Conservation (phyloP, 208 protist species). For the Balamuthia mandrillaris region DNA sequence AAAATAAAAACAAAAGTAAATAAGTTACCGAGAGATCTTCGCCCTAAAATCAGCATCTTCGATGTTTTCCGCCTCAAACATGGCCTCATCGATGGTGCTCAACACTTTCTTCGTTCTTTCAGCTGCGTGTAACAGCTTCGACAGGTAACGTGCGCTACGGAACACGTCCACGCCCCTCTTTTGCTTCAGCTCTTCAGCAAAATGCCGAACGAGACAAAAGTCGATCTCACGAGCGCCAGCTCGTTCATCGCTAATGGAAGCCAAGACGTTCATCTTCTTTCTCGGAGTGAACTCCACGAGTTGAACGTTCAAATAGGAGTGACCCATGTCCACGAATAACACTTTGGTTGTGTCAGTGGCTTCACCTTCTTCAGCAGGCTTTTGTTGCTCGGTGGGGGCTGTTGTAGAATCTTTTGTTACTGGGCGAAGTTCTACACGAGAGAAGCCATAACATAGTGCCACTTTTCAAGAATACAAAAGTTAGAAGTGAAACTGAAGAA, state of each 20-base stretch:
- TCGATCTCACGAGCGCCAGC: constrained; percentile 15
- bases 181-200: not conserved
- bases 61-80: constrained; percentile 22
- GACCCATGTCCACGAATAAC: constrained; percentile 22
- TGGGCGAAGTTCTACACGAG: not conserved
- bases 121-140: not conserved
- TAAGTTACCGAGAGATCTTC: constrained; percentile 5
- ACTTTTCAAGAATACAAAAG: not conserved
- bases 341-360: too few species aligned
- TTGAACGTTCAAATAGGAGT: constrained; percentile 2
- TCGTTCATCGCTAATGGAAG: not conserved
- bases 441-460: constrained; percentile 10
- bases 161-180: not conserved
- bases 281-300: not conserved
- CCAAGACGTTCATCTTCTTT: constrained; percentile 7
- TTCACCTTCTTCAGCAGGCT: not conserved
- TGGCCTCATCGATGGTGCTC: constrained; percentile 32
- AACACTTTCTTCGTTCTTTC: constrained; percentile 20
- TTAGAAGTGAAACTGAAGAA: not conserved
- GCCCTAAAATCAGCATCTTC: not conserved
- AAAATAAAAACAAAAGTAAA: not conserved
- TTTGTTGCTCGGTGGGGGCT: not conserved
- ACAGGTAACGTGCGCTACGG: not conserved
- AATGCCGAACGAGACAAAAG: not conserved
- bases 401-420: not conserved